Percentiles rank a stretch among this genome's conserved stretches.
phyloP scores from a whole-genome alignment of 192 early-diverging fungal species.

The Geranomyces michiganensis region DNA sequence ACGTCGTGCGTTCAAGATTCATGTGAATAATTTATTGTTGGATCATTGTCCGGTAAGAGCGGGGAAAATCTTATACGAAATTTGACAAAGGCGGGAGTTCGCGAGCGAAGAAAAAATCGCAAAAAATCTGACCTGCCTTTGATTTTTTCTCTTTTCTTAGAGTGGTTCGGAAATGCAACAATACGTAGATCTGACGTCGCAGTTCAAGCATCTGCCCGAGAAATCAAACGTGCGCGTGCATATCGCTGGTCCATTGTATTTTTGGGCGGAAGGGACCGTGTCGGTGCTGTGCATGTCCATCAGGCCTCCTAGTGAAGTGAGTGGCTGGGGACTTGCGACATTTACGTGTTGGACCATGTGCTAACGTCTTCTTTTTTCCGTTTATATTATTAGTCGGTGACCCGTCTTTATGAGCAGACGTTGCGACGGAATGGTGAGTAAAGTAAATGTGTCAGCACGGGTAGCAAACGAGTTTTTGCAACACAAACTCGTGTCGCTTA shows the following conservation, averaged over 20 bases:
- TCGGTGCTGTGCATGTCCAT: slow-evolving; percentile 3
- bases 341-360: neutral
- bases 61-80: too few species aligned
- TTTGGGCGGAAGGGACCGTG: slow-evolving; percentile 9
- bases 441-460: too few species aligned
- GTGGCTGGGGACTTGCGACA: neutral
- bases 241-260: neutral
- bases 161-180: slow-evolving; percentile 9
- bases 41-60: slow-evolving; percentile 1
- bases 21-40: slow-evolving; percentile 1
- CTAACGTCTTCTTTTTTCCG: neutral
- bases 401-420: slow-evolving; percentile 14
- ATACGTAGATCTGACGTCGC: slow-evolving; percentile 20
- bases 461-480: too few species aligned
- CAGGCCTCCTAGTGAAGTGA: slow-evolving; percentile 10
- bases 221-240: slow-evolving; percentile 1
- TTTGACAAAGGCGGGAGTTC: too few species aligned
- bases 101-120: too few species aligned
- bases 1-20: slow-evolving; percentile 4
- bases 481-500: too few species aligned
- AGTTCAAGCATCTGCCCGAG: neutral
- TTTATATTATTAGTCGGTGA: slow-evolving; percentile 8
- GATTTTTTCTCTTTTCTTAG: neutral
- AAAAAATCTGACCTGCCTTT: too few species aligned
- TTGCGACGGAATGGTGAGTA: slow-evolving; percentile 13